A percentile compares a stretch with the other conserved stretches of the same genome.
Evolutionary conservation across 805 yeast genomes (phyloP).

Genomic region (Gaillardinia entomophila): DNA sequence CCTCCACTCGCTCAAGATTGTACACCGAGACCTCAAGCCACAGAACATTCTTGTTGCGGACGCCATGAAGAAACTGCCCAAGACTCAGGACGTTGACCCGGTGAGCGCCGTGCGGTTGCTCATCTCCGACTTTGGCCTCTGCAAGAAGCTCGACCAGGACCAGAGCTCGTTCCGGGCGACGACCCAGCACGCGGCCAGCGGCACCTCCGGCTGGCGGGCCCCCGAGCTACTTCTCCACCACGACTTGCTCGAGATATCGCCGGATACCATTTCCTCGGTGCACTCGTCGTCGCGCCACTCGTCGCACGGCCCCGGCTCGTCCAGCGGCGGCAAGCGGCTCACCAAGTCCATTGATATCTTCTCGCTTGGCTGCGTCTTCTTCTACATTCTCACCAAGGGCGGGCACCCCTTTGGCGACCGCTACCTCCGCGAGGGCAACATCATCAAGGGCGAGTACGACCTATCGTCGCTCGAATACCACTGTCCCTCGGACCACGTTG

Average conservation of each 20-base stretch:
- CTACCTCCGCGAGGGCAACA: constrained; percentile 82
- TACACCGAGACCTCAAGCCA: constrained; percentile 92
- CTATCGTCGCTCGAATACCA: constrained; percentile 40
- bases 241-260: constrained; percentile 33
- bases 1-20: constrained; percentile 83
- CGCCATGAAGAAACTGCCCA: constrained; percentile 38
- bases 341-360: constrained; percentile 92
- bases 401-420: constrained; percentile 94
- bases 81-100: constrained; percentile 3
- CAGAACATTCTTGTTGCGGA: constrained; percentile 86
- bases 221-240: constrained; percentile 65
- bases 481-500: constrained; percentile 43
- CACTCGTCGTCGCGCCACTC: constrained; percentile 13
- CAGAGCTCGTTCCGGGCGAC: constrained; percentile 93
- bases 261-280: constrained; percentile 28
- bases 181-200: constrained; percentile 81
- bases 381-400: constrained; percentile 77
- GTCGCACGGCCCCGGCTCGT: constrained; percentile 7
- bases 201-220: constrained; percentile 98
- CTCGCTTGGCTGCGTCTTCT: constrained; percentile 91
- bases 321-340: constrained; percentile 52
- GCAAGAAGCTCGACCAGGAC: constrained; percentile 85
- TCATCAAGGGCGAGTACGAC: constrained; percentile 59
- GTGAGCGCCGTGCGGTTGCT: constrained; percentile 49
- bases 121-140: constrained; percentile 93